Base-by-base conservation (phyloP, 257 asterid species). In the Plantago major region DNA sequence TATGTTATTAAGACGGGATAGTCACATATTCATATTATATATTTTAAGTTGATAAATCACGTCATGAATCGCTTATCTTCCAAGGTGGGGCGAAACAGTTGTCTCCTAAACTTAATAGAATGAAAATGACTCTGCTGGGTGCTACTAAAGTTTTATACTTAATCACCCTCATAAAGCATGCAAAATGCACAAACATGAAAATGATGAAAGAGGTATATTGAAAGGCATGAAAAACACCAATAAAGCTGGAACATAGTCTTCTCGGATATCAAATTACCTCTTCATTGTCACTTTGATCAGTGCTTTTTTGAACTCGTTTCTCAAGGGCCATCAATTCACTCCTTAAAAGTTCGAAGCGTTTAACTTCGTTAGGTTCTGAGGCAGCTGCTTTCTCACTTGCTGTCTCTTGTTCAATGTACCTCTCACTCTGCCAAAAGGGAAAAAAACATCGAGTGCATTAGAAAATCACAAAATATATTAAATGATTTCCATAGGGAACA, bases 301-400 rank as follows among this genome's bases (percentile, higher is more conserved):
- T 62, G 67, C 95, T 93, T 73, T 67, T 87, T 68, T 85, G 84
- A 67, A 93, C 99, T 60, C 99, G 89, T 72, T 78, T 74, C 89
- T 93, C 96, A 69, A 89, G 90, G 62, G 85, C 96, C 81, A 89
- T 85, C 64, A 93, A 80, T 71, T 89, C 96, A 71, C 72, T 80
- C 73, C 87, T 79, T 63, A 93, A 72, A 60, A 73, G 69, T 76
- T 93, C 97, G 76, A 87, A 93, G 16, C 95, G 89, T 65, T 78
- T 85, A 71, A 87, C 72, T 77, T 93, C 96, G 73, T 66, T 81
- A 42, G 82, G 69, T 65, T 81, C 91, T 46, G 87, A 63, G 62
- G 72, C 87, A 57, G 76, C 60, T 58, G 47, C 57, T 64, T 52
- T 83, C 42, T 73, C 67, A 46, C 69, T 73, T 55, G 65, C 64